Percentiles rank a stretch among this genome's conserved stretches.
Evolutionary conservation across 1,284 basidiomycete genomes (phyloP).

Genomic region (Fistulinella cinereoalba): DNA sequence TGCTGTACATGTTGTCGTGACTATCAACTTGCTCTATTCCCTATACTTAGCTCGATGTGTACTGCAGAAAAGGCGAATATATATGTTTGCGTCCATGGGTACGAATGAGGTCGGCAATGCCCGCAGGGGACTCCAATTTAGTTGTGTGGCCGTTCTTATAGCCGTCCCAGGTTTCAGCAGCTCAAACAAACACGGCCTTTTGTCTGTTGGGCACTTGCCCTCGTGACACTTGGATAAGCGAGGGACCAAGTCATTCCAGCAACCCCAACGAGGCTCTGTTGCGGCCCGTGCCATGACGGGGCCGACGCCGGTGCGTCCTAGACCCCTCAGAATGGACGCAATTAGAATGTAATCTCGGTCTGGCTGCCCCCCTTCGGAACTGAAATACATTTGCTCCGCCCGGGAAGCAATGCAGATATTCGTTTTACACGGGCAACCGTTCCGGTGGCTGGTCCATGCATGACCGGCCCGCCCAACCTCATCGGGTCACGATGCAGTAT

Average conservation of each 20-base stretch:
- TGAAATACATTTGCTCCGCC: neutral
- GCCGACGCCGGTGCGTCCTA: neutral
- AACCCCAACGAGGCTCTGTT: no score
- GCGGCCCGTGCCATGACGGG: no score
- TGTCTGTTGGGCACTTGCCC: no score
- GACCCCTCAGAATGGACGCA: neutral
- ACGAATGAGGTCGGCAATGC: neutral
- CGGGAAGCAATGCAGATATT: neutral
- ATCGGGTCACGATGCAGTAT: no score
- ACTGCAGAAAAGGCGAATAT: conserved; percentile 20
- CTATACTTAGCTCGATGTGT: conserved; percentile 18
- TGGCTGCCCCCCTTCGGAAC: neutral
- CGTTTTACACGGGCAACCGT: neutral
- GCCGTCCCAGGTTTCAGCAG: no score
- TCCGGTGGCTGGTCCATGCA: neutral
- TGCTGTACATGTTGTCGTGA: conserved; percentile 31
- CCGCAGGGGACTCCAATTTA: no score
- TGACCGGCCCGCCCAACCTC: no score
- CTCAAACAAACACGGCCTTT: no score
- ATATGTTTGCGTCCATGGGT: conserved; percentile 2
- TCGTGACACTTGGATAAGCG: neutral
- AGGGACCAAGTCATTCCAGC: no score
- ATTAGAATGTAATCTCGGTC: neutral
- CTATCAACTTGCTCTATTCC: conserved; percentile 28
- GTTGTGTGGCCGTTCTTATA: no score